Conservation (phyloP, 2,329 filamentous ascomycete genomes). For the Sarocladium strictum region DNA sequence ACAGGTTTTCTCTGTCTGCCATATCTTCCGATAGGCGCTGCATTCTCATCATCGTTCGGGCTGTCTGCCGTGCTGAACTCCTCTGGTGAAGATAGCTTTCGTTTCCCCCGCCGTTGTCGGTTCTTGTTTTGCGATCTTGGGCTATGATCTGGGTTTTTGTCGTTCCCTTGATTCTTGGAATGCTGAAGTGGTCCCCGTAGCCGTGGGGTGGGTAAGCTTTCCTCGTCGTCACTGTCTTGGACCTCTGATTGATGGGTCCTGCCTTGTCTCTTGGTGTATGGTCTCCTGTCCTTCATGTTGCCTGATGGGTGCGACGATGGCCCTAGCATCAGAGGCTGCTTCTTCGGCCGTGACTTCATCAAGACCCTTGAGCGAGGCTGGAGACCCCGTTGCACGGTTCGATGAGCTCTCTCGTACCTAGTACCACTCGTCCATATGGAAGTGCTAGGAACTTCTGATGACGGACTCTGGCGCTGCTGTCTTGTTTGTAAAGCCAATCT, state of each 20-base stretch:
- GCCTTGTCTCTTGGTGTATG: not conserved
- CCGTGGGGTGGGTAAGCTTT: not conserved
- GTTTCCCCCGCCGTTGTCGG: not conserved
- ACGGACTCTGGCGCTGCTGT: not conserved
- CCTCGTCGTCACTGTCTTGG: not conserved
- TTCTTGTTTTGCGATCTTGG: not conserved
- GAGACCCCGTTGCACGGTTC: not conserved
- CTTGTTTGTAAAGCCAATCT: not conserved
- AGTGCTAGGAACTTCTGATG: not conserved
- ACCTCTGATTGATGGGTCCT: not conserved
- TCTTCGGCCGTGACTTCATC: not conserved
- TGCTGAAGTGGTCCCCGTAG: not conserved
- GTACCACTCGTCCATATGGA: conserved; percentile 1
- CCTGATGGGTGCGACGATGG: not conserved
- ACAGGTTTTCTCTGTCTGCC: conserved; percentile 3
- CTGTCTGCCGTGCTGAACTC: not conserved
- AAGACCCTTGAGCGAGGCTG: not conserved
- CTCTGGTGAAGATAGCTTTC: not conserved
- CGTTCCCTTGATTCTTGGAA: not conserved
- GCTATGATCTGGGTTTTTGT: not conserved
- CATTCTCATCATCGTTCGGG: not conserved
- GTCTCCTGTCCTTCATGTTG: not conserved
- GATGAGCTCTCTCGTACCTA: not conserved
- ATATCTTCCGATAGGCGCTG: not conserved
- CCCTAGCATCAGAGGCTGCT: not conserved